Conservation (phyloP, 805 yeast species). For the Saccharomycopsis synnaedendra region DNA sequence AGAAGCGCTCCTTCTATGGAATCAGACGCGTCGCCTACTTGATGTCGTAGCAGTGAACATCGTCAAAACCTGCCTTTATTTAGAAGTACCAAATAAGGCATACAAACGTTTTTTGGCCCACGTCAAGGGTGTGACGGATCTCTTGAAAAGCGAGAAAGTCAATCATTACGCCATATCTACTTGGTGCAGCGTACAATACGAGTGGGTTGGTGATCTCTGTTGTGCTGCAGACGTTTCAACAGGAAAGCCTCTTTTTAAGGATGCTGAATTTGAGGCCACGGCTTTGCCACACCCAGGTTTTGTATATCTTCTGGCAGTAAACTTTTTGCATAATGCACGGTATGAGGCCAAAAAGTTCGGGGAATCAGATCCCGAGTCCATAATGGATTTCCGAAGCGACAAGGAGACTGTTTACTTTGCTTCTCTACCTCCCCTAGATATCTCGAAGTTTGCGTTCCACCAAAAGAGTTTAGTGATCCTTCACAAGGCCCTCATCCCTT, state of each 20-base stretch:
- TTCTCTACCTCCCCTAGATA: slow-evolving; percentile 16
- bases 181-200: slow-evolving; percentile 58
- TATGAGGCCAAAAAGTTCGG: slow-evolving; percentile 9
- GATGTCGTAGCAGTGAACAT: slow-evolving; percentile 57
- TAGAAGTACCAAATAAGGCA: slow-evolving; percentile 48
- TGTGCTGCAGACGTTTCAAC: slow-evolving; percentile 37
- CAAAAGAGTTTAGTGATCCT: slow-evolving; percentile 14
- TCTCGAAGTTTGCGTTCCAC: slow-evolving; percentile 17
- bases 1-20: slow-evolving; percentile 26
- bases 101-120: slow-evolving; percentile 57
- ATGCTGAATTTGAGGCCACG: slow-evolving; percentile 19
- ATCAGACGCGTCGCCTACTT: slow-evolving; percentile 35
- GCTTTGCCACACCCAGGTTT: slow-evolving; percentile 34
- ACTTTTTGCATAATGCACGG: slow-evolving; percentile 19
- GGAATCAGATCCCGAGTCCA: slow-evolving; percentile 2
- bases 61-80: slow-evolving; percentile 44
- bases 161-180: slow-evolving; percentile 23
- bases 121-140: slow-evolving; percentile 35
- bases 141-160: slow-evolving; percentile 24
- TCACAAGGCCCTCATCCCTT: slow-evolving; percentile 14
- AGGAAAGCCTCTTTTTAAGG: slow-evolving; percentile 25
- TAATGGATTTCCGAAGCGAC: not conserved
- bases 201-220: slow-evolving; percentile 52
- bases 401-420: slow-evolving; percentile 20
- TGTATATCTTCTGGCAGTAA: slow-evolving; percentile 29